phyloP scores from a whole-genome alignment of 345 rosid genomes.

The Aegle marmelos region DNA sequence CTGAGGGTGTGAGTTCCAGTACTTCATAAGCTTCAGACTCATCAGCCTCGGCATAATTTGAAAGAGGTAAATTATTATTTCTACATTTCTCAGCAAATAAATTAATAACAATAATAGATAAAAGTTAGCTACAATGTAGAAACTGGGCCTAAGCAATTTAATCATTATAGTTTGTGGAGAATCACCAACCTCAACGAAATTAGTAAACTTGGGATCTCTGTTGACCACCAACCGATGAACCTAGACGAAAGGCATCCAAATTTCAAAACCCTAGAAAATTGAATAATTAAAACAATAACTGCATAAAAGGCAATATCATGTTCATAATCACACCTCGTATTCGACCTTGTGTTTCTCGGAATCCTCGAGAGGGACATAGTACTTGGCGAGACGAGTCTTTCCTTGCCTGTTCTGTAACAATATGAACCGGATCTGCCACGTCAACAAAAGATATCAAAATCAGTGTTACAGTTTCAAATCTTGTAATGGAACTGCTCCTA shows the following conservation, averaged over 20 bases:
- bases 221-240: conserved; percentile 98
- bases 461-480: neutral
- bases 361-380: conserved; percentile 96
- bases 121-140: neutral
- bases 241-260: conserved; percentile 26
- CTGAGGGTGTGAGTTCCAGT: neutral
- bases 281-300: neutral
- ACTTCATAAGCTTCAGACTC: neutral
- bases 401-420: conserved; percentile 98
- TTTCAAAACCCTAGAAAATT: conserved; percentile 9
- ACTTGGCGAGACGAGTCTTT: conserved; percentile 98
- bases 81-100: neutral
- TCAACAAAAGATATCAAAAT: conserved; percentile 8
- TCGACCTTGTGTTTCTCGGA: conserved; percentile 98
- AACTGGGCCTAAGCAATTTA: neutral
- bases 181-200: conserved; percentile 85
- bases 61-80: neutral
- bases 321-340: conserved; percentile 59
- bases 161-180: neutral
- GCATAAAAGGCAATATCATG: neutral
- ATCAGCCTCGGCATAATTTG: neutral
- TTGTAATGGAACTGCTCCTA: neutral
- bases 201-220: conserved; percentile 91
- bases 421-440: conserved; percentile 89
- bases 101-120: neutral